Evolutionary conservation across 192 early-diverging fungal species (phyloP).

Genomic region (Rhizophagus clarus): DNA sequence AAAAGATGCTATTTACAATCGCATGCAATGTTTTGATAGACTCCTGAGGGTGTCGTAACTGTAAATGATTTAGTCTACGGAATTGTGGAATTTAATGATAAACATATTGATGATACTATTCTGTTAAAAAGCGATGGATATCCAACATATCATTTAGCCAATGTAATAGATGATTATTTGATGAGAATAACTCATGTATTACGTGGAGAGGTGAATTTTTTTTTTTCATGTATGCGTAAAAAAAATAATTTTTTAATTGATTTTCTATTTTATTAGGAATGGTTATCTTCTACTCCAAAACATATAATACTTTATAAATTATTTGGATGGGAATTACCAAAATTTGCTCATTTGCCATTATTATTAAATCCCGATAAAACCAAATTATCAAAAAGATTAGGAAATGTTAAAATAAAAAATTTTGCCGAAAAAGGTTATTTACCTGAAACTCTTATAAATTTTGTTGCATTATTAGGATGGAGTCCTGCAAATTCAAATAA

Average conservation of each 20-base stretch:
- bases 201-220: constrained; percentile 72
- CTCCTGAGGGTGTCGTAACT: constrained; percentile 55
- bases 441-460: constrained; percentile 85
- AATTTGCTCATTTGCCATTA: constrained; percentile 87
- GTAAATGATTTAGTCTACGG: constrained; percentile 81
- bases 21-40: constrained; percentile 31
- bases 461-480: constrained; percentile 87
- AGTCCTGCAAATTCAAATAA: constrained; percentile 54
- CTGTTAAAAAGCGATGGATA: constrained; percentile 90
- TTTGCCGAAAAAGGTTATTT: constrained; percentile 80
- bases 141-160: constrained; percentile 94
- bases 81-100: constrained; percentile 68
- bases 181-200: constrained; percentile 94
- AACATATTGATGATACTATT: constrained; percentile 83
- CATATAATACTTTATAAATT: constrained; percentile 83
- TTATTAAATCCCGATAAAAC: constrained; percentile 79
- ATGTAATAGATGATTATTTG: constrained; percentile 89
- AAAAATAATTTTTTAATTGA: background rate
- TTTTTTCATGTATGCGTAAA: background rate
- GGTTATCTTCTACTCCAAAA: constrained; percentile 93
- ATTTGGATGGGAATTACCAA: constrained; percentile 77
- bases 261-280: constrained; percentile 58
- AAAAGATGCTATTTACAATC: background rate
- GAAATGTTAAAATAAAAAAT: constrained; percentile 73
- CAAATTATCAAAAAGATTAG: constrained; percentile 91